phyloP scores from a whole-genome alignment of 106 monocot genomes.

The Phalaenopsis aphrodite region DNA sequence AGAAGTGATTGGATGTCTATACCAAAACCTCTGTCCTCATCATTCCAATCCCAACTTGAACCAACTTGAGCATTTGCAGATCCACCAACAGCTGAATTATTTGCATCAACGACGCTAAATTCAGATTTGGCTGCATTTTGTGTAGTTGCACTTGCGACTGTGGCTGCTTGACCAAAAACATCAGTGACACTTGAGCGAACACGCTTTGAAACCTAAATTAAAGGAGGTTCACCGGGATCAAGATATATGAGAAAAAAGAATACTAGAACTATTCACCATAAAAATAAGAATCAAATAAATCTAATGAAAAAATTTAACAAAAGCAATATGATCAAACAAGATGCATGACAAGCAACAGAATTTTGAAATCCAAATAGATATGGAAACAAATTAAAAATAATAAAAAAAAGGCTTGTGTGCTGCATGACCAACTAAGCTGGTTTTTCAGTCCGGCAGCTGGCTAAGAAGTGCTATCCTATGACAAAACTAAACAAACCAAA shows the following conservation, averaged over 20 bases:
- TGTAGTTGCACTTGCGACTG: constrained; percentile 20
- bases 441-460: background rate
- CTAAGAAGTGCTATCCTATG: background rate
- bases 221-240: background rate
- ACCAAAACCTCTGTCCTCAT: constrained; percentile 47
- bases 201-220: constrained; percentile 67
- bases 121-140: constrained; percentile 34
- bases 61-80: constrained; percentile 24
- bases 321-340: background rate
- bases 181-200: constrained; percentile 32
- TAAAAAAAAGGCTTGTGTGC: background rate
- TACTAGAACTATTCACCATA: background rate
- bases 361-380: background rate
- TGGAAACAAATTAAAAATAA: background rate
- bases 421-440: background rate
- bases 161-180: constrained; percentile 44
- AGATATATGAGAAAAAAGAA: background rate
- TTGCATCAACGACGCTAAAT: constrained; percentile 28
- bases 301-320: background rate
- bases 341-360: background rate
- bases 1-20: constrained; percentile 65
- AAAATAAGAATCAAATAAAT: background rate
- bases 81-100: constrained; percentile 27
- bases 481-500: background rate
- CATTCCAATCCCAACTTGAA: constrained; percentile 57